Percentiles rank a stretch among this genome's conserved stretches.
Conservation (phyloP, 2,329 filamentous ascomycete genomes). For the Botrytis paeoniae region DNA sequence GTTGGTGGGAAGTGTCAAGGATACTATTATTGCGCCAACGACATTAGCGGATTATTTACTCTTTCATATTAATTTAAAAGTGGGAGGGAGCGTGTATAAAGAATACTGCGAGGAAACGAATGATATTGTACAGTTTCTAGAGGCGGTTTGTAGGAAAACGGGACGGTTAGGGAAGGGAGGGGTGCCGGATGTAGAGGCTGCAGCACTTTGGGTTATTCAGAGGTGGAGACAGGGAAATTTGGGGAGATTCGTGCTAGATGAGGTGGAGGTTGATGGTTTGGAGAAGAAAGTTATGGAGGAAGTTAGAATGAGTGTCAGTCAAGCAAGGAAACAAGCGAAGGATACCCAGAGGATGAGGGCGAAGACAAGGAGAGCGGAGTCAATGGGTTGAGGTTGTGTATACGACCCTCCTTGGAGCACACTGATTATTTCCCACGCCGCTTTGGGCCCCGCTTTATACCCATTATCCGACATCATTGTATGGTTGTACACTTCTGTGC, state of each 20-base stretch:
- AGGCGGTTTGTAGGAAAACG: conserved; percentile 66
- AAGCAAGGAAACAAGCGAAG: conserved; percentile 66
- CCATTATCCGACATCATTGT: background rate
- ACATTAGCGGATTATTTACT: conserved; percentile 88
- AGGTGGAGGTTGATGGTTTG: conserved; percentile 61
- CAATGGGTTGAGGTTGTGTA: background rate
- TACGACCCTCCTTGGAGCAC: background rate
- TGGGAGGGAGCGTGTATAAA: conserved; percentile 32
- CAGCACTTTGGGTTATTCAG: conserved; percentile 77
- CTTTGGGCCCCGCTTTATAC: accelerated
- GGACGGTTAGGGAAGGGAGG: conserved; percentile 76
- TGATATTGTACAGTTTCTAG: conserved; percentile 71
- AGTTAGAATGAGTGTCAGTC: conserved; percentile 58
- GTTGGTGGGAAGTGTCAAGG: conserved; percentile 85
- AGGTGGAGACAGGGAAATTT: conserved; percentile 76
- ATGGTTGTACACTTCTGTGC: background rate
- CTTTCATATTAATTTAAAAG: conserved; percentile 67
- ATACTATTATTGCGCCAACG: conserved; percentile 74
- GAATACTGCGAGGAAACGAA: conserved; percentile 73
- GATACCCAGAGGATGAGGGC: conserved; percentile 49
- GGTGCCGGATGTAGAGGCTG: conserved; percentile 63
- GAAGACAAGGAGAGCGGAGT: conserved; percentile 20
- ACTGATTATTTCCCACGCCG: background rate
- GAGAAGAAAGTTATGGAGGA: conserved; percentile 49
- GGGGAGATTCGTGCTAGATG: conserved; percentile 76